Conservation (phyloP, 1,284 basidiomycete genomes). For the Boletellus deceptivus region DNA sequence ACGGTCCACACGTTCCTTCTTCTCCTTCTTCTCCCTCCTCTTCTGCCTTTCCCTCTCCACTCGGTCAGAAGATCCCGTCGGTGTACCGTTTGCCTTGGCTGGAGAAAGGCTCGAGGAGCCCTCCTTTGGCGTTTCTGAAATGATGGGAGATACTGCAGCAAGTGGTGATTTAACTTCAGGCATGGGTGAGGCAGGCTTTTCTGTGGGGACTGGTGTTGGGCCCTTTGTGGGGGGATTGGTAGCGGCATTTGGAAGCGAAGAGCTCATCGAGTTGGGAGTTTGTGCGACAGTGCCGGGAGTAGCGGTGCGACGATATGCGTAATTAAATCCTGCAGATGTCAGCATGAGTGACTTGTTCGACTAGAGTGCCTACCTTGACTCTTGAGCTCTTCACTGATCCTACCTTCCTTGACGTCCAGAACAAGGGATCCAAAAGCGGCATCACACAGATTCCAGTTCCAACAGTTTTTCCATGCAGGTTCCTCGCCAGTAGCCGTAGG, state of each 20-base stretch:
- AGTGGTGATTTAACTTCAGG: conserved; percentile 33
- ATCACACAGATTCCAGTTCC: conserved; percentile 98
- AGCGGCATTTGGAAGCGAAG: conserved; percentile 34
- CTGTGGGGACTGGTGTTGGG: conserved; percentile 37
- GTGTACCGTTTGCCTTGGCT: conserved; percentile 41
- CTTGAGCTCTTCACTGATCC: conserved; percentile 89
- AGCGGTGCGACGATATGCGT: conserved; percentile 81
- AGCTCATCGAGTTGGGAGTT: conserved; percentile 41
- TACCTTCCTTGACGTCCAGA: conserved; percentile 86
- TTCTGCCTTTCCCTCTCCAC: conserved; percentile 53
- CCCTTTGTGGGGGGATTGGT: conserved; percentile 38
- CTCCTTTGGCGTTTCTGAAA: conserved; percentile 35
- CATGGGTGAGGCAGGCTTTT: conserved; percentile 41
- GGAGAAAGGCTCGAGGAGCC: conserved; percentile 28
- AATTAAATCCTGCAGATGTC: conserved; percentile 80
- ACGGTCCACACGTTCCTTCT: conserved; percentile 42
- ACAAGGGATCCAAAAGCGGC: conserved; percentile 89
- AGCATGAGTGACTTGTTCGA: conserved; percentile 1
- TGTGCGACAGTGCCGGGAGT: conserved; percentile 44
- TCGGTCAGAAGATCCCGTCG: conserved; percentile 38
- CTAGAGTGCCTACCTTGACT: conserved; percentile 68
- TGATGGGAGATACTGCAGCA: conserved; percentile 21
- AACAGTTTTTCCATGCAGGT: conserved; percentile 94
- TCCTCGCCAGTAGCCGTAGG: conserved; percentile 66
- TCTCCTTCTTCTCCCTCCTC: conserved; percentile 58